These are phyloP conservation scores for Saitozyma sp. DNA, from an alignment of 768 basidiomycete species.

Conservation along the genomic window DNA sequence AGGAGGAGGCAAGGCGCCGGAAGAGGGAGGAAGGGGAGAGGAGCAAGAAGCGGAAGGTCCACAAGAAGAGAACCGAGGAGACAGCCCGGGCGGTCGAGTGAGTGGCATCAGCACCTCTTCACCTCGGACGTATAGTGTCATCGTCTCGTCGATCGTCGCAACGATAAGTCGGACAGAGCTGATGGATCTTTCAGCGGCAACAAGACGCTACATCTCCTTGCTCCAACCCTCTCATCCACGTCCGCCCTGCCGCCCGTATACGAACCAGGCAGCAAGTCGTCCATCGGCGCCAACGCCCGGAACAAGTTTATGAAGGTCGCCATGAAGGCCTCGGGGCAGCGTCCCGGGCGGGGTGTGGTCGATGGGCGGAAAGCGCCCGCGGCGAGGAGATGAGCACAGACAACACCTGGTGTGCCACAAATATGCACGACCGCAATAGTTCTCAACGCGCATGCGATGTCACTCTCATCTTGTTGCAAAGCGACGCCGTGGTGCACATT, in stretches of 20 bases:
- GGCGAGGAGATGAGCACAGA: not conserved
- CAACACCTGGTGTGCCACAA: too few species aligned
- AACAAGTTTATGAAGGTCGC: constrained; percentile 19
- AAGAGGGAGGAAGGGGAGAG: not conserved
- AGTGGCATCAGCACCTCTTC: not conserved
- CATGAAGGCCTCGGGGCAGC: constrained; percentile 15
- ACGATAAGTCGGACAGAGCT: not conserved
- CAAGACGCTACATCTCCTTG: constrained; percentile 15
- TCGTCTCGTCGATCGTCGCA: not conserved
- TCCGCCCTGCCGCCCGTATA: constrained; percentile 10
- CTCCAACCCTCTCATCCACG: not conserved
- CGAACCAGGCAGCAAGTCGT: constrained; percentile 3
- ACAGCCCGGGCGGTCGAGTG: constrained; percentile 2
- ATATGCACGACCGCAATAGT: too few species aligned
- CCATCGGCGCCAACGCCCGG: constrained; percentile 1
- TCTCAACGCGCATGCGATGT: too few species aligned
- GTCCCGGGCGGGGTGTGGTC: constrained; percentile 17
- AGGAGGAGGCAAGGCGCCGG: constrained; percentile 1
- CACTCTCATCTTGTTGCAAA: too few species aligned
- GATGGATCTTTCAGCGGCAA: constrained; percentile 4
- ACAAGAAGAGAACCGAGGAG: constrained; percentile 10
- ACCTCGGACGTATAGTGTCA: constrained; percentile 2
- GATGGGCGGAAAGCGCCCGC: constrained; percentile 13
- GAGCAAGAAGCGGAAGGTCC: constrained; percentile 3
- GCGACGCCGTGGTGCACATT: too few species aligned